Percentiles rank a stretch among this genome's conserved stretches.
Conservation (phyloP, 768 basidiomycete species). For the Termitomyces sp. region DNA sequence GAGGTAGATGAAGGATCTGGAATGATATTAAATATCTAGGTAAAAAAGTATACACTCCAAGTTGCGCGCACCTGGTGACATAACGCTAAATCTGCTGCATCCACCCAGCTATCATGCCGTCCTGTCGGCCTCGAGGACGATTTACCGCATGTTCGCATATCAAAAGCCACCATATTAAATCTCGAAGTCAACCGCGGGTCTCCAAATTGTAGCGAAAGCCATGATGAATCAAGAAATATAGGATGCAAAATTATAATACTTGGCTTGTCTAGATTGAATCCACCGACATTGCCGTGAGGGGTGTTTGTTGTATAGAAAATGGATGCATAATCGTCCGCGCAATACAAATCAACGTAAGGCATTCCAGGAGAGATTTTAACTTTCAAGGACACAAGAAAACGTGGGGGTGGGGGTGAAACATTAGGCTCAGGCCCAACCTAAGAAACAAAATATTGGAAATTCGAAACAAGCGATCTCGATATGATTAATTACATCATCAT, state of each 20-base stretch:
- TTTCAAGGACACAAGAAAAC: not conserved
- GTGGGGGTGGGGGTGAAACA: slow-evolving; percentile 7
- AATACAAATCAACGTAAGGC: slow-evolving; percentile 66
- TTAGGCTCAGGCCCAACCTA: not conserved
- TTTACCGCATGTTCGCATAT: slow-evolving; percentile 59
- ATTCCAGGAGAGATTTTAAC: slow-evolving; percentile 25
- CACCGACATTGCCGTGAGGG: slow-evolving; percentile 49
- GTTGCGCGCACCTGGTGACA: slow-evolving; percentile 48
- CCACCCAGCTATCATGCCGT: slow-evolving; percentile 69
- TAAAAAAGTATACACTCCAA: not conserved
- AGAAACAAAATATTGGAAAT: slow-evolving; percentile 3
- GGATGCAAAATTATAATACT: slow-evolving; percentile 68
- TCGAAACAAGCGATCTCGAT: slow-evolving; percentile 10
- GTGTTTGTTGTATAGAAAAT: slow-evolving; percentile 72
- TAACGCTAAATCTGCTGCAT: slow-evolving; percentile 71
- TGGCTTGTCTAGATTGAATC: slow-evolving; percentile 60
- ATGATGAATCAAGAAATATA: slow-evolving; percentile 60
- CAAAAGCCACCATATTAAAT: slow-evolving; percentile 74
- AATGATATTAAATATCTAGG: not conserved
- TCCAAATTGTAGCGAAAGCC: slow-evolving; percentile 61
- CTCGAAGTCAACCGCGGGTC: slow-evolving; percentile 52
- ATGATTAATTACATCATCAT: slow-evolving; percentile 8
- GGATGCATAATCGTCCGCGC: slow-evolving; percentile 59
- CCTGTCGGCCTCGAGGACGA: slow-evolving; percentile 48
- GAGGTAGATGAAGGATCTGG: slow-evolving; percentile 57